Conservation (phyloP, 805 yeast genomes). For the Scheffersomyces ergatensis region DNA sequence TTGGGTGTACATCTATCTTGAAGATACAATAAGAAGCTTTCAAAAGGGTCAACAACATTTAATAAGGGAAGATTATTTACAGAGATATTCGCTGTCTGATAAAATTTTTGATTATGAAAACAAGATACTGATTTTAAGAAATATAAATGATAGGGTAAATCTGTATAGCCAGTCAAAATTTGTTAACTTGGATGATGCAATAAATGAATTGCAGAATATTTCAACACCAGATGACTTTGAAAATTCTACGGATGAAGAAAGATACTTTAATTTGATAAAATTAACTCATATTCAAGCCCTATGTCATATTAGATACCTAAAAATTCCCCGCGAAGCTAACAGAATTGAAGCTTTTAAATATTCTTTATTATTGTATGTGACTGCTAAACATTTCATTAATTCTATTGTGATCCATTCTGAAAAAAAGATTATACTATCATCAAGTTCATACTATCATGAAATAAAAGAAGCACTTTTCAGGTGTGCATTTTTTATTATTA, state of each 20-base stretch:
- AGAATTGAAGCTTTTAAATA: background rate
- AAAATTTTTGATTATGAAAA: background rate
- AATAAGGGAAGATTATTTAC: background rate
- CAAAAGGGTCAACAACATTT: conserved; percentile 1
- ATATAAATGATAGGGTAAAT: background rate
- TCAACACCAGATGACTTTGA: background rate
- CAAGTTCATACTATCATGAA: background rate
- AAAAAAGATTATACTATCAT: background rate
- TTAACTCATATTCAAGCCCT: background rate
- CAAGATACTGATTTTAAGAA: background rate
- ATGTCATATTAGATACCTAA: background rate
- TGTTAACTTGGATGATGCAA: background rate
- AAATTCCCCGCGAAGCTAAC: background rate
- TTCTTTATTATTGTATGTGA: background rate
- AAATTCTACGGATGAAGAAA: background rate
- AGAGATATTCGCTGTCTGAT: background rate
- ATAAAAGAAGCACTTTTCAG: background rate
- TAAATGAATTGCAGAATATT: background rate
- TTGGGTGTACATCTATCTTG: background rate
- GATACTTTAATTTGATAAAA: background rate
- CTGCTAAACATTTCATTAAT: background rate
- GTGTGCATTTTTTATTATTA: background rate
- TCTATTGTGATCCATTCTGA: background rate
- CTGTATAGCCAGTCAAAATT: background rate
- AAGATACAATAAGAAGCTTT: background rate